Percentiles rank a stretch among this genome's conserved stretches.
These are phyloP conservation scores for Fusarium sp. DNA, from an alignment of 2,329 filamentous ascomycete genomes.

Conservation along the genomic window DNA sequence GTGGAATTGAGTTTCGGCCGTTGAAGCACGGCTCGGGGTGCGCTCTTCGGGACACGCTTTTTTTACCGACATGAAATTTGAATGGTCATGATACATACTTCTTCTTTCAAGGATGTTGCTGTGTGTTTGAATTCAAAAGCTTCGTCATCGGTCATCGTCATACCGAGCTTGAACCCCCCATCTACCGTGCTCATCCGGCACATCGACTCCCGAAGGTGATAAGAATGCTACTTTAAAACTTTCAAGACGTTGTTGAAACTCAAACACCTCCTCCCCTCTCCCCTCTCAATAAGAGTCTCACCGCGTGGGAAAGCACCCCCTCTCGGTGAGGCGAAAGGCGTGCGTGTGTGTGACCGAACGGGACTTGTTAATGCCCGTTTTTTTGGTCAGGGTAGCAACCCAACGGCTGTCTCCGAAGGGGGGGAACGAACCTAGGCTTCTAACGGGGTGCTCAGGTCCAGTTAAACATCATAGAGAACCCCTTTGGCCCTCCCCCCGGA, in stretches of 20 bases:
- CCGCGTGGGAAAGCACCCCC: not conserved
- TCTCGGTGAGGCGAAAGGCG: not conserved
- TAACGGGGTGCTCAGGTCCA: constrained; percentile 12
- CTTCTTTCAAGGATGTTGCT: not conserved
- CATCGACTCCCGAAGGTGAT: not conserved
- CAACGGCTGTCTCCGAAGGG: constrained; percentile 18
- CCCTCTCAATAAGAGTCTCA: not conserved
- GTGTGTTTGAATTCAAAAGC: not conserved
- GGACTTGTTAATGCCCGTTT: not conserved
- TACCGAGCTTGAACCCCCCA: not conserved
- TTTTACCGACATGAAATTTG: not conserved
- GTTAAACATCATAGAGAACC: constrained; percentile 16
- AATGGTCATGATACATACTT: not conserved
- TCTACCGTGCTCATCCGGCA: not conserved
- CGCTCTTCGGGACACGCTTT: not conserved
- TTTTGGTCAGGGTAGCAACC: not conserved
- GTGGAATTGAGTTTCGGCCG: not conserved
- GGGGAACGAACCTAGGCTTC: not conserved
- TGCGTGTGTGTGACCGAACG: not conserved
- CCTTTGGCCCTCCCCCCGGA: constrained; percentile 17
- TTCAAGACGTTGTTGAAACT: constrained; percentile 1
- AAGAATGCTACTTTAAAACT: not conserved
- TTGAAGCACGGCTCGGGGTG: not conserved
- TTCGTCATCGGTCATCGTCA: not conserved
- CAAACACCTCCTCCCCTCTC: not conserved